Conservation (phyloP, 1,139 yeast species). For the Taphrina confusa region DNA sequence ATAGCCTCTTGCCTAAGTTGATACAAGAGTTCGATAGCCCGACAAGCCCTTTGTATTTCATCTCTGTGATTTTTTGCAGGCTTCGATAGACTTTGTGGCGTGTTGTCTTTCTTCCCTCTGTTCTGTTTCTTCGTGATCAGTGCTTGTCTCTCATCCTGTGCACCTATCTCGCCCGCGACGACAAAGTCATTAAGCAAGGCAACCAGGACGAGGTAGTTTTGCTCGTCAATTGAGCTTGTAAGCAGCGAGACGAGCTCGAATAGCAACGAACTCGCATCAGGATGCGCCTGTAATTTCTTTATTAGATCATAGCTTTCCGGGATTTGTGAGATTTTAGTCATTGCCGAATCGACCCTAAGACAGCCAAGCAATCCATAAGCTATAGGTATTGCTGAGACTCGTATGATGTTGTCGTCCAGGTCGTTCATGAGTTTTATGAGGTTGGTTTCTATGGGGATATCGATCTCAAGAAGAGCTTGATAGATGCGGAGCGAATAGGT, state of each 20-base stretch:
- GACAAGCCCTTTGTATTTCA: conserved; percentile 60
- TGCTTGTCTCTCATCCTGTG: conserved; percentile 38
- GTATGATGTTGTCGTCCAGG: conserved; percentile 22
- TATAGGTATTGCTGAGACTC: conserved; percentile 28
- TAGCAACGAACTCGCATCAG: conserved; percentile 52
- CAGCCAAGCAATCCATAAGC: conserved; percentile 35
- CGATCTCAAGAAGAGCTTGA: conserved; percentile 11
- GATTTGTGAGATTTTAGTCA: background rate
- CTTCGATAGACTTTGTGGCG: background rate
- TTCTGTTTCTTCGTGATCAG: background rate
- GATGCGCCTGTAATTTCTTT: conserved; percentile 28
- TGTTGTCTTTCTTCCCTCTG: background rate
- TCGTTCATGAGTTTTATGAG: background rate
- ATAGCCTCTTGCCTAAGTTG: conserved; percentile 37
- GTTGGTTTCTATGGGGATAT: background rate
- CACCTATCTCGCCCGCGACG: conserved; percentile 61
- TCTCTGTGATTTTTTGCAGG: conserved; percentile 47
- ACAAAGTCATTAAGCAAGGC: conserved; percentile 79
- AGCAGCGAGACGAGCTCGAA: conserved; percentile 55
- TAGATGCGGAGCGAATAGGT: conserved; percentile 20
- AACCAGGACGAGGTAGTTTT: conserved; percentile 61
- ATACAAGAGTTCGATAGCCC: conserved; percentile 54
- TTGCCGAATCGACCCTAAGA: conserved; percentile 31
- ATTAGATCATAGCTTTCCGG: conserved; percentile 37
- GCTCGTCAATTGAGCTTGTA: conserved; percentile 48